These are phyloP conservation scores for Nelumbo lutea DNA, from an alignment of 164 flowering plant genomes.

Conservation along the genomic window DNA sequence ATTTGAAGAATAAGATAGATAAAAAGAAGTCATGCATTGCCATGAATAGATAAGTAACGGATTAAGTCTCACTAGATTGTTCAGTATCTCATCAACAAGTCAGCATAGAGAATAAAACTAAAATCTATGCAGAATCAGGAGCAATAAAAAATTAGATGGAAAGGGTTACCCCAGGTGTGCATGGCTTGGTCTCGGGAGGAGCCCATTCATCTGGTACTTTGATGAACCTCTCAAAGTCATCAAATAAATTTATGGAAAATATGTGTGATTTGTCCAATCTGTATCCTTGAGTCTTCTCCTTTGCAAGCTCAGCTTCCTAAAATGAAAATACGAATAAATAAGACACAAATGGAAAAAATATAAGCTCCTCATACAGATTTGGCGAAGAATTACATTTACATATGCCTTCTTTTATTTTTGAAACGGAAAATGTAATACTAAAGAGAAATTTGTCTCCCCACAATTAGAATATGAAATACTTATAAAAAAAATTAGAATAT, in stretches of 20 bases:
- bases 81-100: too few relatives aligned
- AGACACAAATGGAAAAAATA: background rate
- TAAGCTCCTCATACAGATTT: background rate
- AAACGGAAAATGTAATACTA: too few relatives aligned
- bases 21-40: too few relatives aligned
- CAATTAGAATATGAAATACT: too few relatives aligned
- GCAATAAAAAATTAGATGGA: background rate
- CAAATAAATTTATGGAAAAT: constrained; percentile 78
- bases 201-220: constrained; percentile 95
- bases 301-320: constrained; percentile 92
- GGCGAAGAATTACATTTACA: too few relatives aligned
- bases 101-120: too few relatives aligned
- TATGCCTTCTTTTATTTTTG: too few relatives aligned
- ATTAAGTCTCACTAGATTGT: too few relatives aligned
- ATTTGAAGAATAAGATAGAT: too few relatives aligned
- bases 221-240: constrained; percentile 83
- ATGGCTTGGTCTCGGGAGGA: constrained; percentile 81
- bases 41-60: too few relatives aligned
- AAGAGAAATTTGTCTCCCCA: too few relatives aligned
- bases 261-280: constrained; percentile 82
- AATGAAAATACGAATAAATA: background rate
- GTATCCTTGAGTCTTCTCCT: constrained; percentile 80
- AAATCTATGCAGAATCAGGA: background rate
- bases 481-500: too few relatives aligned
- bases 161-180: constrained; percentile 62